phyloP scores from a whole-genome alignment of 768 basidiomycete species.

The Imleria badia region DNA sequence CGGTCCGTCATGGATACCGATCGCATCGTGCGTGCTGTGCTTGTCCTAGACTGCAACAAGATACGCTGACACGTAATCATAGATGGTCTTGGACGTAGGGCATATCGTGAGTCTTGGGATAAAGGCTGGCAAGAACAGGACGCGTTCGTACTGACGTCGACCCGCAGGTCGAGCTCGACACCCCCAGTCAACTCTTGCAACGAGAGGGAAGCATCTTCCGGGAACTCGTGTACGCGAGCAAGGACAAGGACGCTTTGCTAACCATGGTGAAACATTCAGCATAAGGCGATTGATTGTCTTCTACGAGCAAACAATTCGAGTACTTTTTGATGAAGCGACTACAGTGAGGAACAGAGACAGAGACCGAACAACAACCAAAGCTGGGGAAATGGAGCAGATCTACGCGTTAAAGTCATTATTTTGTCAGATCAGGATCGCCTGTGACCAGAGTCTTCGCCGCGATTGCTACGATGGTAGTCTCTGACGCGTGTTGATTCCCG shows the following conservation, averaged over 20 bases:
- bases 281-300: not conserved
- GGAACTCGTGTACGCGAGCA: constrained; percentile 4
- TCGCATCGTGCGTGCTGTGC: not conserved
- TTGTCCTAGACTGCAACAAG: not conserved
- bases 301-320: constrained; percentile 6
- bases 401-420: not conserved
- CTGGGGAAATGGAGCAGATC: constrained; percentile 4
- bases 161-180: constrained; percentile 5
- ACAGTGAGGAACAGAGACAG: not conserved
- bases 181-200: constrained; percentile 4
- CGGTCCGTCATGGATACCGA: constrained; percentile 11
- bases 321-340: constrained; percentile 5
- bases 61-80: not conserved
- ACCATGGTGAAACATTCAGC: constrained; percentile 1
- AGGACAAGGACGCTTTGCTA: constrained; percentile 2
- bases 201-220: not conserved
- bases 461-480: constrained; percentile 40
- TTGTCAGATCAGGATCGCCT: constrained; percentile 26
- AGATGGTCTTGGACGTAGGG: constrained; percentile 14
- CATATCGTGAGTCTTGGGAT: not conserved
- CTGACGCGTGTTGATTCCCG: constrained; percentile 34
- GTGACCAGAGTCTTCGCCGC: constrained; percentile 32
- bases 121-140: not conserved
- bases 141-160: not conserved
- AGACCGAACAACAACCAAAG: constrained; percentile 1